phyloP scores from a whole-genome alignment of 2,329 filamentous ascomycete genomes.

The Fusarium dimerum region DNA sequence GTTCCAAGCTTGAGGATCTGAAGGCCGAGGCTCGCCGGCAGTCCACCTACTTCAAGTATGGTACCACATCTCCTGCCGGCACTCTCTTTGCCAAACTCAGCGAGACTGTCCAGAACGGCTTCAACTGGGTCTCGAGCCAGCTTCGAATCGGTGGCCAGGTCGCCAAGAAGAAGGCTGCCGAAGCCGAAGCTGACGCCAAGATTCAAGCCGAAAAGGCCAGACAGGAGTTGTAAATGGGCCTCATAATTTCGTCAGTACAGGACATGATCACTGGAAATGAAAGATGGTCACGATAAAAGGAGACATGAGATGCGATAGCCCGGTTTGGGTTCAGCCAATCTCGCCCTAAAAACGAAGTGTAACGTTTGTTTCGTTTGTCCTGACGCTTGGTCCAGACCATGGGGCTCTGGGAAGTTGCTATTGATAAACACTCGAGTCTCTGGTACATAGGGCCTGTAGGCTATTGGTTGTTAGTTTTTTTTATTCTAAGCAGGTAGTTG shows the following conservation, averaged over 20 bases:
- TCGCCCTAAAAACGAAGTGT: background rate
- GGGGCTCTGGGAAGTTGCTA: background rate
- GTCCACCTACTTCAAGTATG: slow-evolving; percentile 75
- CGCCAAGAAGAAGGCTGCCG: slow-evolving; percentile 49
- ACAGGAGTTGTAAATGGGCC: slow-evolving; percentile 48
- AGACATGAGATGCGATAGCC: background rate
- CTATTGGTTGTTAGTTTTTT: slow-evolving; percentile 4
- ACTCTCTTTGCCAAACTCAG: slow-evolving; percentile 67
- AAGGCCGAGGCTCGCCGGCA: slow-evolving; percentile 72
- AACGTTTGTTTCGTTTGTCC: background rate
- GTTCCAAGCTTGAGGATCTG: slow-evolving; percentile 68
- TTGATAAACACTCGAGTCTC: background rate
- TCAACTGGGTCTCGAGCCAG: slow-evolving; percentile 54
- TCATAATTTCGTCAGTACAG: background rate
- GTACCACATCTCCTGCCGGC: slow-evolving; percentile 64
- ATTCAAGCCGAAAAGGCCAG: slow-evolving; percentile 38
- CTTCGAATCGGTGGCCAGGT: slow-evolving; percentile 49
- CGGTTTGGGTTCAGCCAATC: background rate
- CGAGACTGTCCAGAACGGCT: slow-evolving; percentile 48
- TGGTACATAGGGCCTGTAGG: slow-evolving; percentile 1
- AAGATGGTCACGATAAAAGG: no score
- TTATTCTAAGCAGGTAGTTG: slow-evolving; percentile 19
- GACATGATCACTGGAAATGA: no score
- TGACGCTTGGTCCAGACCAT: background rate
- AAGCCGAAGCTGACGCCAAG: slow-evolving; percentile 34